Evolutionary conservation across 768 basidiomycete genomes (phyloP), one percentile per base, ranked within the genome.

Genomic region (Rubroboletus satanas): DNA sequence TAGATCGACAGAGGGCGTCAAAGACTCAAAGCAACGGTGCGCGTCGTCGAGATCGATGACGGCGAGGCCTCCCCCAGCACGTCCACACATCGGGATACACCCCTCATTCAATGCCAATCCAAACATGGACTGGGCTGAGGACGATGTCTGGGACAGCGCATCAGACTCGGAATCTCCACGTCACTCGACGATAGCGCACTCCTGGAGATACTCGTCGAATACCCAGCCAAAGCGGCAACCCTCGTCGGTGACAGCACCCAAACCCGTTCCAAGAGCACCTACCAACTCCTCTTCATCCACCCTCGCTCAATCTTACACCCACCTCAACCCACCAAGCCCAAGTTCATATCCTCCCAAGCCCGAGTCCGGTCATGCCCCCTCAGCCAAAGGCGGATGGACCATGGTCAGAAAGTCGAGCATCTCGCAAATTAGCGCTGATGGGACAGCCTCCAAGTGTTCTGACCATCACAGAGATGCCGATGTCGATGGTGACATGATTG

Each of bases 131-230:
- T 87, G 88, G 86, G 87, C 74, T n/a, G 89, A 90, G 67, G 90
- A 92, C 66, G 90, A 93, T 67, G 88, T 83, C 44, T 93, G 90
- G 90, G 90, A 92, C 73, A 87, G 85, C 62, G 78, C 80, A 49
- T 91, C 89, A 17, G 90, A 92, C 73, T 84, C 84, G 44, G 88
- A 89, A 70, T 84, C 81, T 51, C 81, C 80, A 53, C 79, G 77
- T 61, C 81, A 77, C 54, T 78, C 79, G n/a, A 77, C 78, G 10
- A 62, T 80, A 41, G 68, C 77, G n/a, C 74, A 72, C 64, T 71
- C 77, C 17, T 79, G 77, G 78, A 74, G 59, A 63, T 58, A 72
- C 66, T 60, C 65, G 59, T 52, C 62, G 32, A 61, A 60, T 33
- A 52, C 61, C 50, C 59, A 55, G 50, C 54, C 59, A 18, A 65